Evolutionary conservation across 257 asterid species (phyloP).

Genomic region (Solanum tacnaense): DNA sequence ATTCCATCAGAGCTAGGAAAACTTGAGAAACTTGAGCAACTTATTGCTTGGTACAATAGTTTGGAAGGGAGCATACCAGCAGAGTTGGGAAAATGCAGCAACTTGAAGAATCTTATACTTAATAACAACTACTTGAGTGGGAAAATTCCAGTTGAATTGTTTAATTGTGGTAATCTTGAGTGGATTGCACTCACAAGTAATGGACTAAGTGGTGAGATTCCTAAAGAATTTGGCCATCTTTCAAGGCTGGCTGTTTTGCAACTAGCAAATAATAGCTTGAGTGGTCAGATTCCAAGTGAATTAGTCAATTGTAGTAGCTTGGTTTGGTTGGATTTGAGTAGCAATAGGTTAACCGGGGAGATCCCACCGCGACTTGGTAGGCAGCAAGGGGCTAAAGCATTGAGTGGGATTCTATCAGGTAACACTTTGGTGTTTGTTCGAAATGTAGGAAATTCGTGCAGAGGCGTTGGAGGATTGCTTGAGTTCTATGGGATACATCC

Average conservation of each 20-base stretch:
- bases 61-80: conserved; percentile 68
- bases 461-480: conserved; percentile 88
- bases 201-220: conserved; percentile 56
- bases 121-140: conserved; percentile 76
- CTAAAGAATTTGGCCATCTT: conserved; percentile 43
- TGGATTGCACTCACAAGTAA: conserved; percentile 92
- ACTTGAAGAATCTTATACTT: conserved; percentile 75
- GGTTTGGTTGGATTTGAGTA: conserved; percentile 80
- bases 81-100: conserved; percentile 73
- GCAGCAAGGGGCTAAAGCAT: conserved; percentile 69
- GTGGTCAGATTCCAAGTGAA: conserved; percentile 73
- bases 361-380: conserved; percentile 83
- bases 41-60: conserved; percentile 87
- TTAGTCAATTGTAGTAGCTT: conserved; percentile 61
- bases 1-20: conserved; percentile 68
- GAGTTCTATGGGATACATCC: conserved; percentile 85
- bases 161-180: conserved; percentile 51
- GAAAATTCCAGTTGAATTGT: conserved; percentile 49
- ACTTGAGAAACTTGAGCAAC: conserved; percentile 72
- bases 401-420: conserved; percentile 75
- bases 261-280: conserved; percentile 66
- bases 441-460: conserved; percentile 81
- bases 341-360: conserved; percentile 64
- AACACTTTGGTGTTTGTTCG: conserved; percentile 80
- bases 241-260: conserved; percentile 80